These are phyloP conservation scores for Hyaloscypha finlandica DNA, from an alignment of 495 filamentous ascomycete genomes.

Conservation along the genomic window DNA sequence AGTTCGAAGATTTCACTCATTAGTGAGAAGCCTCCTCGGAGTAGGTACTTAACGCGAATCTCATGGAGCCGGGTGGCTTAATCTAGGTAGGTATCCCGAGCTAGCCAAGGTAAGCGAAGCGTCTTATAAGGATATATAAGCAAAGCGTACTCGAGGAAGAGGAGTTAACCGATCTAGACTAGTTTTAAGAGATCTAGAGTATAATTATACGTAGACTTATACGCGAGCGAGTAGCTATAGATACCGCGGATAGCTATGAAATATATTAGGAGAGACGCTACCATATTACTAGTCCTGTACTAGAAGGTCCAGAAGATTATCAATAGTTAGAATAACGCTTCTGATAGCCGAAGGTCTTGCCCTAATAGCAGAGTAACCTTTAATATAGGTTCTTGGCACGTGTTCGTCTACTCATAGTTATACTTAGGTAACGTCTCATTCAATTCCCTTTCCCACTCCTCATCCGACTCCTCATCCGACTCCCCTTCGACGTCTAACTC, in stretches of 20 bases:
- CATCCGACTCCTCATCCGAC: conserved; percentile 2
- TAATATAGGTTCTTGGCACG: background rate
- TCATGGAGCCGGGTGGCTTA: background rate
- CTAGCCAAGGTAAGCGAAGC: background rate
- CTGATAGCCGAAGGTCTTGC: background rate
- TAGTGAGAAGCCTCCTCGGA: background rate
- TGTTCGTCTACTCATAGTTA: background rate
- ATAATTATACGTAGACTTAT: background rate
- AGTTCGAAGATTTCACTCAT: background rate
- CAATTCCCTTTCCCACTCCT: background rate
- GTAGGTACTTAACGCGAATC: background rate
- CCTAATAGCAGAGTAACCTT: background rate
- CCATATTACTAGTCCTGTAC: background rate
- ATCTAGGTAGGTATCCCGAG: background rate
- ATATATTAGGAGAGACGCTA: background rate
- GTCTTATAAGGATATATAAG: background rate
- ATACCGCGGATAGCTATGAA: background rate
- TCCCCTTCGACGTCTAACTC: background rate
- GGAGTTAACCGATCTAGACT: background rate
- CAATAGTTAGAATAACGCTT: background rate
- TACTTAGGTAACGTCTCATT: background rate
- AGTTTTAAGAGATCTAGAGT: background rate
- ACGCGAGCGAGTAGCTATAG: background rate
- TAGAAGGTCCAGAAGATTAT: background rate
- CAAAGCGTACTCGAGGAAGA: background rate